Base-by-base conservation (phyloP, 2,329 filamentous ascomycete species). In the Pleurostoma richardsiae region DNA sequence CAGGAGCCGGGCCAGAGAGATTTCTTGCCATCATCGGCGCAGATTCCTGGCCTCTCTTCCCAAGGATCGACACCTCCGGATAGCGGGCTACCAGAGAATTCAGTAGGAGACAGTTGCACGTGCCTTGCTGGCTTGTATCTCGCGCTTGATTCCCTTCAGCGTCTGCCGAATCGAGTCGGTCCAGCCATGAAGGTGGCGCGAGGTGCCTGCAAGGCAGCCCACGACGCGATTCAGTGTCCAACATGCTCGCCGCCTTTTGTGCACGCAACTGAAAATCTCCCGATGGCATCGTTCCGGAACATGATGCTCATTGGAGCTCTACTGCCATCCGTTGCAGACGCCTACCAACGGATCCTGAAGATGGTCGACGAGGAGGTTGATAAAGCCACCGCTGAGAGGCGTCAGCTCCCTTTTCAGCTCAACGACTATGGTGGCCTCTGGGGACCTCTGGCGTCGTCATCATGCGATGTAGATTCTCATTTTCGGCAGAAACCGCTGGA, bases 291-390 rank as follows among this genome's bases (percentile, higher is more conserved):
- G 30, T 77, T 80, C 50, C 80, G 83, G 57, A 82, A 72, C 56
- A 67, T 76, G 43, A 82, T 83, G 78, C 68, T 80, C 44, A 65
- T 84, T 4, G 77, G 72, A 5, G 73, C 79, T 2, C 69, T 84
- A 30, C 64, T 84, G 4, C 79, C 79, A 2, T 76, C 77, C 6
- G 71, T 79, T 40, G 78, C 74, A 45, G 75, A 80, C 57, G 75
- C 77, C 6, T 84, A 84, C 65, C 70, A 69, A 46, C 65, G 62
- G 29, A 76, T 85, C 41, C 65, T 84, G 10, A 61, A 64, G 42
- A 70, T 79, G 64, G 67, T 83, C 6, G 79, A 84, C 51, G 58
- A 58, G n/a, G 75, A 80, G 54, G 64, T 72, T 0, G 63, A 66
- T 2, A 58, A 55, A 1, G 79, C 79, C 8, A 65, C 66, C 39